These are phyloP conservation scores for Alternaria infectoria DNA, from an alignment of 2,329 filamentous ascomycete species.

Conservation along the genomic window DNA sequence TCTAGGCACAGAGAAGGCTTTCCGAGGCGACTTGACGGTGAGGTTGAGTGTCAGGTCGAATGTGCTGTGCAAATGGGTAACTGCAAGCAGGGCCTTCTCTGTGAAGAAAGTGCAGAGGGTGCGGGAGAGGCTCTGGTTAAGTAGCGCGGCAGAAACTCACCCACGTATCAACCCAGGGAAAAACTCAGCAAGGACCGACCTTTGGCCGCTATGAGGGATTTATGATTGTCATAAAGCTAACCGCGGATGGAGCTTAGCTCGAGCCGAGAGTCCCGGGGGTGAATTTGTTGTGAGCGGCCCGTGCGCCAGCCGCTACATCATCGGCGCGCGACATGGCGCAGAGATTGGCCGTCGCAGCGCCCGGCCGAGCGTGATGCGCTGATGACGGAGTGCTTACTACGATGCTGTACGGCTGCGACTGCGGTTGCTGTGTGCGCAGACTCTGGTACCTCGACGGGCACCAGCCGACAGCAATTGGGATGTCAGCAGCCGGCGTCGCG, in stretches of 20 bases:
- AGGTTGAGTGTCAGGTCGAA: slow-evolving; percentile 28
- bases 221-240: slow-evolving; percentile 22
- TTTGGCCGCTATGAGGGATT: slow-evolving; percentile 24
- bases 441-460: background rate
- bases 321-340: slow-evolving; percentile 10
- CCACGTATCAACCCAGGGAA: slow-evolving; percentile 28
- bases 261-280: slow-evolving; percentile 21
- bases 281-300: slow-evolving; percentile 18
- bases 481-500: slow-evolving; percentile 8
- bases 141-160: slow-evolving; percentile 20
- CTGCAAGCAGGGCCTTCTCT: slow-evolving; percentile 40
- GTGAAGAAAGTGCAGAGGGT: slow-evolving; percentile 24
- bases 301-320: slow-evolving; percentile 20
- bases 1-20: slow-evolving; percentile 38
- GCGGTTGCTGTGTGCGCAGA: background rate
- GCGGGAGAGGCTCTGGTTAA: slow-evolving; percentile 33
- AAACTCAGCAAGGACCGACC: slow-evolving; percentile 33
- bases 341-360: slow-evolving; percentile 19
- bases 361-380: slow-evolving; percentile 13
- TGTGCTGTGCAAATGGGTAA: slow-evolving; percentile 34
- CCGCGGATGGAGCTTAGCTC: slow-evolving; percentile 14
- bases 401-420: background rate
- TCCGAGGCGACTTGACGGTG: slow-evolving; percentile 29
- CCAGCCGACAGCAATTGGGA: background rate
- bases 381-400: slow-evolving; percentile 2